Conservation (phyloP, 1,139 yeast genomes). For the Suhomyces wounanorum region DNA sequence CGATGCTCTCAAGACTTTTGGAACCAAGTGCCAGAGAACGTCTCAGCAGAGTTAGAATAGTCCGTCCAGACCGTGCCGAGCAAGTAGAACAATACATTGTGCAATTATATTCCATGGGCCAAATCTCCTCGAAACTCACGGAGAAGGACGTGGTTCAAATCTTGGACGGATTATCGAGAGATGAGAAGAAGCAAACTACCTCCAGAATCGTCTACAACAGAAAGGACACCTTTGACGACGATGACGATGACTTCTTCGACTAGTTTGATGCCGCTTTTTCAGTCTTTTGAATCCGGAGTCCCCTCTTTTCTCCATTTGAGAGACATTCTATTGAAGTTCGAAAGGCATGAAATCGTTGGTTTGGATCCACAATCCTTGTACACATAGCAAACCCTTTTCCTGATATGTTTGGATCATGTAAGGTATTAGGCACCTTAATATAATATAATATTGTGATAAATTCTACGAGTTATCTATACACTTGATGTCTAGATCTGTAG, state of each 20-base stretch:
- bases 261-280: neutral
- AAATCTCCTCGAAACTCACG: slow-evolving; percentile 65
- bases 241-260: slow-evolving; percentile 21
- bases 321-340: neutral
- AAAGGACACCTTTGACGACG: slow-evolving; percentile 16
- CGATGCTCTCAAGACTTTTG: slow-evolving; percentile 66
- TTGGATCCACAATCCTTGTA: neutral
- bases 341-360: neutral
- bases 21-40: slow-evolving; percentile 87
- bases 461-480: neutral
- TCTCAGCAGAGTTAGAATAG: slow-evolving; percentile 81
- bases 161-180: slow-evolving; percentile 80
- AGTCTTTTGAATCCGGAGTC: neutral
- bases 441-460: neutral
- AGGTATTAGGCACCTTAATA: neutral
- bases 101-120: slow-evolving; percentile 77
- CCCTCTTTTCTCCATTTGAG: neutral
- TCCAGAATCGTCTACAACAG: slow-evolving; percentile 53
- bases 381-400: neutral
- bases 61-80: slow-evolving; percentile 86
- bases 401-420: neutral
- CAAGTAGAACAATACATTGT: slow-evolving; percentile 85
- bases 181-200: slow-evolving; percentile 60
- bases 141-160: slow-evolving; percentile 84
- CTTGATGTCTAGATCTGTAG: neutral